Percentiles rank a stretch among this genome's conserved stretches.
These are phyloP conservation scores for Elsinoe necatrix DNA, from an alignment of 2,329 filamentous ascomycete genomes.

Conservation along the genomic window DNA sequence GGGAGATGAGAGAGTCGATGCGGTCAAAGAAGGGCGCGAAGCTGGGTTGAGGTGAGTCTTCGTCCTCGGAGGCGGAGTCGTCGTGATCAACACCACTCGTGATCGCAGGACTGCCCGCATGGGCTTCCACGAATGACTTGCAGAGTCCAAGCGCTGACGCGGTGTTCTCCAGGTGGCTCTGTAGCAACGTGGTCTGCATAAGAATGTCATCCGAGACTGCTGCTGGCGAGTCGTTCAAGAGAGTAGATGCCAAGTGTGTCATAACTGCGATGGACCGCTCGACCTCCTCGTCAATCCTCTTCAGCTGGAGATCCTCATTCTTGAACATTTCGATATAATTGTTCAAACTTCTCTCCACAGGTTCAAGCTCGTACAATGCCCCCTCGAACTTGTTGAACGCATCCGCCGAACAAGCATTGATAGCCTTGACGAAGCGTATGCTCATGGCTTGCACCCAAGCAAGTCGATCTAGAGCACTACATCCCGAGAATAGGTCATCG, in stretches of 20 bases:
- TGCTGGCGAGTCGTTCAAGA: constrained; percentile 61
- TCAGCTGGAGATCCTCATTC: constrained; percentile 76
- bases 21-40: constrained; percentile 60
- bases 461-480: constrained; percentile 76
- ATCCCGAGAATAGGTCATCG: constrained; percentile 62
- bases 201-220: constrained; percentile 71
- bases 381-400: constrained; percentile 72
- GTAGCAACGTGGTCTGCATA: constrained; percentile 67
- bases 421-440: constrained; percentile 71
- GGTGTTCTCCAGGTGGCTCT: constrained; percentile 72
- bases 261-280: constrained; percentile 76
- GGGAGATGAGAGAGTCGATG: constrained; percentile 61
- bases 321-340: constrained; percentile 78
- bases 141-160: constrained; percentile 58
- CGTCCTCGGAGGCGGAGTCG: constrained; percentile 57
- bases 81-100: constrained; percentile 30
- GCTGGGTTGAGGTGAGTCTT: constrained; percentile 48
- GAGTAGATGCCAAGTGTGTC: constrained; percentile 74
- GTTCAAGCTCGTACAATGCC: constrained; percentile 78
- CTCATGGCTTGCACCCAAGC: constrained; percentile 77
- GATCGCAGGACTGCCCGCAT: not conserved
- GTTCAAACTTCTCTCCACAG: constrained; percentile 82
- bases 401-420: constrained; percentile 67
- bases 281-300: constrained; percentile 71
- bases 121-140: constrained; percentile 49